Conservation (phyloP, 306 rosid genomes). For the Prunus fruticosa region DNA sequence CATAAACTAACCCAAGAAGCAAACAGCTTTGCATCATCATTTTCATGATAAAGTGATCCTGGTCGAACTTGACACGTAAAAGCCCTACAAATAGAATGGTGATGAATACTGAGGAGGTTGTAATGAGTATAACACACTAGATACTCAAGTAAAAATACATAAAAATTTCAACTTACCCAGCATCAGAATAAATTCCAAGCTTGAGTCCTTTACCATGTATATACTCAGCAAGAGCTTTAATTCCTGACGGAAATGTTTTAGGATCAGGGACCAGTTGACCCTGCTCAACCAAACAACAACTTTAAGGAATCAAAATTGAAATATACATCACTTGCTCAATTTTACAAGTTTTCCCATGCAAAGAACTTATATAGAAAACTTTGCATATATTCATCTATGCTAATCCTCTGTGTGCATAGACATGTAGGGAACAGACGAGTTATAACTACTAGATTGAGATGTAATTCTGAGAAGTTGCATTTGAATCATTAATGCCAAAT, state of each 20-base stretch:
- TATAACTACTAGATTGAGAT: not conserved
- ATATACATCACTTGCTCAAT: slow-evolving; percentile 1
- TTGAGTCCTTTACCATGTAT: slow-evolving; percentile 80
- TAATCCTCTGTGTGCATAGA: not conserved
- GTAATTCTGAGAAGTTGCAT: not conserved
- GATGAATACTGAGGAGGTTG: slow-evolving; percentile 11
- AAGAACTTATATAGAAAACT: not conserved
- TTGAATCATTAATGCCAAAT: not conserved
- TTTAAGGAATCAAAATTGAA: slow-evolving; percentile 16
- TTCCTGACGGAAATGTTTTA: slow-evolving; percentile 84
- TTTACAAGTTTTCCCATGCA: not conserved
- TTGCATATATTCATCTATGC: not conserved
- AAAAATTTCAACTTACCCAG: slow-evolving; percentile 65
- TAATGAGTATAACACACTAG: slow-evolving; percentile 18
- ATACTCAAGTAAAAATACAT: slow-evolving; percentile 1
- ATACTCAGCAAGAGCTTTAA: slow-evolving; percentile 86
- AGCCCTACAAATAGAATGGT: slow-evolving; percentile 43
- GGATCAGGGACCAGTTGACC: slow-evolving; percentile 66
- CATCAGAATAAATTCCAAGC: slow-evolving; percentile 95
- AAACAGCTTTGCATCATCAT: slow-evolving; percentile 69
- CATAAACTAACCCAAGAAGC: slow-evolving; percentile 87
- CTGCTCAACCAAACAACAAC: slow-evolving; percentile 49
- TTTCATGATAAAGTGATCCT: slow-evolving; percentile 83
- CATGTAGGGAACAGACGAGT: not conserved
- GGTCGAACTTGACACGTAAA: slow-evolving; percentile 97